Conservation (phyloP, 768 basidiomycete genomes). For the Amanita brunnescens region DNA sequence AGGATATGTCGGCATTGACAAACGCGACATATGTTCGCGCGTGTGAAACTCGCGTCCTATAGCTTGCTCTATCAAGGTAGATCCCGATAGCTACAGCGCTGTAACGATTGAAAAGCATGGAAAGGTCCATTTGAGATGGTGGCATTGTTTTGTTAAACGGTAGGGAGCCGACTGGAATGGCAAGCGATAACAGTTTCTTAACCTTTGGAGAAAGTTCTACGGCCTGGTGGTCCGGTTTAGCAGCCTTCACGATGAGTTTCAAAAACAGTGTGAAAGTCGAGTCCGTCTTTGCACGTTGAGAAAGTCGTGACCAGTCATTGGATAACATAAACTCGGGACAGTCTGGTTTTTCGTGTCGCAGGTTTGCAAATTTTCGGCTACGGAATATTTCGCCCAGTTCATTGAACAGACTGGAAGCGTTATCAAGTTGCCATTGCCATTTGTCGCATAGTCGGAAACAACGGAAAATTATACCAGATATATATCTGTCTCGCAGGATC, state of each 20-base stretch:
- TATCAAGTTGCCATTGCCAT: constrained; percentile 72
- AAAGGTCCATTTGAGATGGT: constrained; percentile 47
- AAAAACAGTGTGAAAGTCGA: constrained; percentile 74
- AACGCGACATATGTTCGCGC: constrained; percentile 65
- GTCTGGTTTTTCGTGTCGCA: constrained; percentile 50
- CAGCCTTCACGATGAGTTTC: constrained; percentile 69
- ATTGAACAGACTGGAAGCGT: constrained; percentile 49
- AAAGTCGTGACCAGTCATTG: constrained; percentile 45
- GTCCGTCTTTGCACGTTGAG: constrained; percentile 43
- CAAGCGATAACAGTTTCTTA: constrained; percentile 64
- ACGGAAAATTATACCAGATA: constrained; percentile 58
- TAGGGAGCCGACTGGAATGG: constrained; percentile 63
- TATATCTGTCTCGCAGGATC: constrained; percentile 58
- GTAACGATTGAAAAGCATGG: constrained; percentile 78
- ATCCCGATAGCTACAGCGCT: constrained; percentile 63
- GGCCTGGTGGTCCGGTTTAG: constrained; percentile 19
- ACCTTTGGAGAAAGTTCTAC: constrained; percentile 31
- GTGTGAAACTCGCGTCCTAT: constrained; percentile 48
- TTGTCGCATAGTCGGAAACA: constrained; percentile 63
- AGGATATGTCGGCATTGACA: constrained; percentile 49
- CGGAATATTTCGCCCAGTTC: constrained; percentile 67
- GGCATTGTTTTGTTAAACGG: constrained; percentile 48
- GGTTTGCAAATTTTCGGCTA: constrained; percentile 65
- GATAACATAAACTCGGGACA: constrained; percentile 66
- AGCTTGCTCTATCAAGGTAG: constrained; percentile 47